phyloP scores from a whole-genome alignment of 352 stramenopile genomes.

The Phytopythium kandeliae region DNA sequence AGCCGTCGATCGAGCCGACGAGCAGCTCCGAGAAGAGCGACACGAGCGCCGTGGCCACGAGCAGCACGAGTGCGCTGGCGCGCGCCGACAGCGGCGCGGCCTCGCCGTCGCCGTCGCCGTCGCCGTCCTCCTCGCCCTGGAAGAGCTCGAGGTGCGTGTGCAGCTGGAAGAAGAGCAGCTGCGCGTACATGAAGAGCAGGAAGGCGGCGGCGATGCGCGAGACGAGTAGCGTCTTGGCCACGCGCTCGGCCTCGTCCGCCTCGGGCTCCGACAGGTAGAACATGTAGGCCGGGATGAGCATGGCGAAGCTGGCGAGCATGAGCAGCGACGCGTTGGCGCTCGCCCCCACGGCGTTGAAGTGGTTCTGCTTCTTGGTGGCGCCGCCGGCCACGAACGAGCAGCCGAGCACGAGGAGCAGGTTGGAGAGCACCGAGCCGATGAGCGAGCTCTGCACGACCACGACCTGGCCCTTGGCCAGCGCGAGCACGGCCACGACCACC shows the following conservation, averaged over 20 bases:
- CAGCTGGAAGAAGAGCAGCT: conserved; percentile 95
- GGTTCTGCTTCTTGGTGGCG: conserved; percentile 70
- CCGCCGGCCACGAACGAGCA: conserved; percentile 94
- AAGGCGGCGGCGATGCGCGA: conserved; percentile 79
- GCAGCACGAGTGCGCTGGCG: conserved; percentile 75
- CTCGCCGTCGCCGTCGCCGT: conserved; percentile 59
- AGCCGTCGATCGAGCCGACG: conserved; percentile 77
- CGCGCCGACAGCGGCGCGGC: conserved; percentile 80
- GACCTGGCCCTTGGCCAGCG: conserved; percentile 92
- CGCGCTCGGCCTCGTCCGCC: conserved; percentile 55
- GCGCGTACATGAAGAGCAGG: conserved; percentile 91
- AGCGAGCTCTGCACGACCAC: conserved; percentile 96
- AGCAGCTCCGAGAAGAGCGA: conserved; percentile 94
- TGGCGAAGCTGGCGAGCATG: conserved; percentile 90
- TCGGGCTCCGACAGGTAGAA: conserved; percentile 83
- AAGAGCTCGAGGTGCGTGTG: conserved; percentile 94
- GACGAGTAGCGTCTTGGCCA: conserved; percentile 67
- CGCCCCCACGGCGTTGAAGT: conserved; percentile 91
- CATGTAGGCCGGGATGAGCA: conserved; percentile 92
- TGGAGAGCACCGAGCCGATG: conserved; percentile 97
- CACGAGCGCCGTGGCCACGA: conserved; percentile 86
- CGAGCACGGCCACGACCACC: conserved; percentile 95
- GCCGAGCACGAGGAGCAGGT: conserved; percentile 96
- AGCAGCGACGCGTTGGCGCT: conserved; percentile 94
- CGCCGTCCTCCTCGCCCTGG: conserved; percentile 30